Evolutionary conservation across 805 yeast genomes (phyloP), one percentile per base, ranked within the genome.

Genomic region (Teunomyces lycoperdinae): DNA sequence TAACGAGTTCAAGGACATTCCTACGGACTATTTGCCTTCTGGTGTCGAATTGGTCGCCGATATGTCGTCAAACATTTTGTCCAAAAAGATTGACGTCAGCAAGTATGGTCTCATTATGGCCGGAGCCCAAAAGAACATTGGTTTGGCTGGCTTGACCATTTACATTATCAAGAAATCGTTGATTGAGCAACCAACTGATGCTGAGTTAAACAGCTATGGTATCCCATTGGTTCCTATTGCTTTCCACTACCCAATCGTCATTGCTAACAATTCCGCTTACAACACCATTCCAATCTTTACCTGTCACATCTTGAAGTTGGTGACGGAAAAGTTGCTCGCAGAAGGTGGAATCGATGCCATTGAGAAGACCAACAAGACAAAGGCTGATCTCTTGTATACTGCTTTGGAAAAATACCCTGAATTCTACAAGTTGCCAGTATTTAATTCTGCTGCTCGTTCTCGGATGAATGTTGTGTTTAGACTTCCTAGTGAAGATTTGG

Each of bases 111-210:
- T 90, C 26, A 84, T 94, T 52, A 84, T 91, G 81, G 99, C 97
- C 14, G 99, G 99, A 53, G 99, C 98, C 26, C 99, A 94, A 71
- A 94, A 94, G 71, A 94, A 94, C 67, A 89, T 94, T 62, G 99
- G 99, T 47, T 74, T 94, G 62, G 97, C 99, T 8, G 99, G 99
- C 33, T 80, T 94, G 54, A 86, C 97, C 11, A 77, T 94, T 52
- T 92, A 90, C 67, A 92, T 94, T 59, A 84, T 91, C 68, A 89
- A 88, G 69, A 92, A 90, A 66, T 62, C 84, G 1, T 76, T 94
- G 47, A 70, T 94, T 26, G 86, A 83, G 26, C 81, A 81, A 54
- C 82, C 89, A 3, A 56, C 81, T 2, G 87, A 82, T 53, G 85
- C 73, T 1, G 83, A 82, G 55, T 73, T 90, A 57, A 73, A 64